Conservation (phyloP, 805 yeast genomes). For the Suhomyces xylopsoci region DNA sequence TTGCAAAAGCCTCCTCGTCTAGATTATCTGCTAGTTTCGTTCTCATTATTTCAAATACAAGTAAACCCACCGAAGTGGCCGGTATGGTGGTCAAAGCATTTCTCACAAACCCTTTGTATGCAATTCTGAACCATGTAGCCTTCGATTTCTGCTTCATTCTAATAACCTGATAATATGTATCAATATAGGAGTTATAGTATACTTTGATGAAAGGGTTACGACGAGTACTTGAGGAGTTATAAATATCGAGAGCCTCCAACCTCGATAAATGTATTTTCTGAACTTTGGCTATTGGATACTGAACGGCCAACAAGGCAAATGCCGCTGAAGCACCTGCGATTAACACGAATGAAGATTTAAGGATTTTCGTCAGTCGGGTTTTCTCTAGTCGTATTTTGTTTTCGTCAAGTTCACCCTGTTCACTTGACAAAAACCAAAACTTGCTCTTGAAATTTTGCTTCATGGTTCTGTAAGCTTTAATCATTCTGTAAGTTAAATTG, state of each 20-base stretch:
- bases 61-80: constrained; percentile 80
- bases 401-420: constrained; percentile 21
- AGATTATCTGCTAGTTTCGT: constrained; percentile 34
- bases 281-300: constrained; percentile 76
- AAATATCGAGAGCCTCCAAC: constrained; percentile 74
- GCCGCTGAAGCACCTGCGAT: constrained; percentile 90
- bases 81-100: constrained; percentile 79
- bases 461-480: constrained; percentile 42
- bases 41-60: constrained; percentile 82
- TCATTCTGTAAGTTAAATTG: constrained; percentile 42
- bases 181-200: constrained; percentile 73
- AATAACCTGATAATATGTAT: constrained; percentile 63
- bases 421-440: constrained; percentile 16
- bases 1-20: constrained; percentile 18
- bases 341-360: constrained; percentile 67
- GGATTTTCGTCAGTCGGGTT: constrained; percentile 42
- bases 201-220: constrained; percentile 40
- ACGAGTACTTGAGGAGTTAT: constrained; percentile 34
- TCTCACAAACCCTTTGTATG: constrained; percentile 73
- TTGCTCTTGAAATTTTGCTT: constrained; percentile 27
- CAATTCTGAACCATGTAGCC: constrained; percentile 58
- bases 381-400: constrained; percentile 27
- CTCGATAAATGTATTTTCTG: constrained; percentile 79
- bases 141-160: constrained; percentile 53
- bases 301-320: constrained; percentile 67